A percentile compares a stretch with the other conserved stretches of the same genome.
These are phyloP conservation scores for Hymenochaete sp. DNA, from an alignment of 1,284 basidiomycete species.

Conservation along the genomic window DNA sequence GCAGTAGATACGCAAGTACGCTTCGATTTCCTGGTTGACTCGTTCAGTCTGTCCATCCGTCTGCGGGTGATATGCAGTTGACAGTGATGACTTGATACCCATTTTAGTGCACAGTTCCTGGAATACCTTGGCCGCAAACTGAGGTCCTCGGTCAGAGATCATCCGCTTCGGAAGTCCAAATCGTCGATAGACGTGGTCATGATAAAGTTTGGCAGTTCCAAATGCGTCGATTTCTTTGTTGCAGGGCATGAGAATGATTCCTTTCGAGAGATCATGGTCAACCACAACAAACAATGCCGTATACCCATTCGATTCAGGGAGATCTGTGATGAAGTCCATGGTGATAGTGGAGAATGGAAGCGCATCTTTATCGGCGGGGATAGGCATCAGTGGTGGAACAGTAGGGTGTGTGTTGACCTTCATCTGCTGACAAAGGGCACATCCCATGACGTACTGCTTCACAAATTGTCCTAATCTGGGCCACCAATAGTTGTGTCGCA, in stretches of 20 bases:
- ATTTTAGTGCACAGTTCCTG: slow-evolving; percentile 11
- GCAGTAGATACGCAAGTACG: slow-evolving; percentile 16
- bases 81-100: background rate
- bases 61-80: slow-evolving; percentile 19
- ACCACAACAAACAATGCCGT: slow-evolving; percentile 32
- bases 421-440: slow-evolving; percentile 30
- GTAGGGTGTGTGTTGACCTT: slow-evolving; percentile 24
- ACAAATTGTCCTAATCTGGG: slow-evolving; percentile 28
- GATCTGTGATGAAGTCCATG: slow-evolving; percentile 21
- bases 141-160: slow-evolving; percentile 29
- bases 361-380: background rate
- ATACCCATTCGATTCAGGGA: slow-evolving; percentile 28
- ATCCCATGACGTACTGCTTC: slow-evolving; percentile 30
- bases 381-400: slow-evolving; percentile 9
- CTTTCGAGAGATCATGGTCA: slow-evolving; percentile 29
- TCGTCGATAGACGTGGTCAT: slow-evolving; percentile 25
- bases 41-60: slow-evolving; percentile 26
- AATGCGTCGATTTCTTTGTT: slow-evolving; percentile 23
- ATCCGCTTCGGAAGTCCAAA: slow-evolving; percentile 30
- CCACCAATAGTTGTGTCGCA: slow-evolving; percentile 37
- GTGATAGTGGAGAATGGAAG: slow-evolving; percentile 7
- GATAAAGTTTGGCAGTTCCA: slow-evolving; percentile 23
- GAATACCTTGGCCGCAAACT: slow-evolving; percentile 28
- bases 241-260: slow-evolving; percentile 24
- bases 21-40: slow-evolving; percentile 24